Evolutionary conservation across 768 basidiomycete species (phyloP).

Genomic region (Podaxis sp.): DNA sequence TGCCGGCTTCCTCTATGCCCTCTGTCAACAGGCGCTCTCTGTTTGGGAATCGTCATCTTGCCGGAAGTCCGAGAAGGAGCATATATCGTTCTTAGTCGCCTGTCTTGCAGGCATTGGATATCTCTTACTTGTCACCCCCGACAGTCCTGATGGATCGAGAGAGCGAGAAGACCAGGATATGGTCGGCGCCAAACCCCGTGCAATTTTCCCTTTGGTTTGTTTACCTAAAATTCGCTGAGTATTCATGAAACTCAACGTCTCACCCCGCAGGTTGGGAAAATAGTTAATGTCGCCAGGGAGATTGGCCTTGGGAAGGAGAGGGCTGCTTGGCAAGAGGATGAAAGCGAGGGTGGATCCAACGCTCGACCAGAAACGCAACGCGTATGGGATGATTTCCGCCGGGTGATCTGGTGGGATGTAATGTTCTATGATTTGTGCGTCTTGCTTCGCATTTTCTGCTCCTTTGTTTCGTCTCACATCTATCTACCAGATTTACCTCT

Average conservation of each 20-base stretch:
- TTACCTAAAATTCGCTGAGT: neutral
- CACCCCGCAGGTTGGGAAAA: constrained; percentile 56
- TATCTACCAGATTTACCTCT: constrained; percentile 58
- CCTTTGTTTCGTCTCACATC: constrained; percentile 3
- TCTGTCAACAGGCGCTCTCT: constrained; percentile 37
- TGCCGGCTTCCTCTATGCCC: constrained; percentile 33
- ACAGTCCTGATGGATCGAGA: neutral
- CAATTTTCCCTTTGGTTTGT: constrained; percentile 31
- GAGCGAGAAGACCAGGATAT: constrained; percentile 12
- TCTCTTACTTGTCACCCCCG: constrained; percentile 26
- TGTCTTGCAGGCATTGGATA: constrained; percentile 54
- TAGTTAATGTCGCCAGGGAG: constrained; percentile 62
- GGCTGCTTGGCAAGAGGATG: constrained; percentile 33
- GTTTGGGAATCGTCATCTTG: constrained; percentile 32
- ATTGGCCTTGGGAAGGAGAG: constrained; percentile 67
- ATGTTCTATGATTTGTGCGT: constrained; percentile 77
- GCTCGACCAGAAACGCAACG: neutral
- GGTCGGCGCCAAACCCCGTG: constrained; percentile 6
- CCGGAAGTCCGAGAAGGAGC: constrained; percentile 27
- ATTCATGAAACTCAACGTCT: neutral
- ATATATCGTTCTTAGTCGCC: constrained; percentile 46
- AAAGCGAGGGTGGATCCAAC: constrained; percentile 20
- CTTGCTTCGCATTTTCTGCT: constrained; percentile 9
- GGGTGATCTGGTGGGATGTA: constrained; percentile 75
- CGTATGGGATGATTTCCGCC: constrained; percentile 27